Evolutionary conservation across 306 rosid species (phyloP).

Genomic region (Albizia julibrissin): DNA sequence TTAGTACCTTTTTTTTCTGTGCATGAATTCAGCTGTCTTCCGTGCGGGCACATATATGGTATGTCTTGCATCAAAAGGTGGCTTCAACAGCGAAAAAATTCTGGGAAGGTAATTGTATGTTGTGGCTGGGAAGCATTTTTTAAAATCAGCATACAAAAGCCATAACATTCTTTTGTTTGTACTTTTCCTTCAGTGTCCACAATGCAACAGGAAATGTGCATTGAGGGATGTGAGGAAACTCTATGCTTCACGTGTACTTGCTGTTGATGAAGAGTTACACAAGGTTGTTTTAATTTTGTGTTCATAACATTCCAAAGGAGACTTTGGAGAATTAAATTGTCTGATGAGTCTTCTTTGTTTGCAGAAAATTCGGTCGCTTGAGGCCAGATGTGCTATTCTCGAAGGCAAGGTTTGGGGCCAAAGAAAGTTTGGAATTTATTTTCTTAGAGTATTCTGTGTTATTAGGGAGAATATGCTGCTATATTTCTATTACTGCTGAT

Average conservation of each 20-base stretch:
- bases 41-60: conserved; percentile 90
- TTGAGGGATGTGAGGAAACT: conserved; percentile 79
- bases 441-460: not conserved
- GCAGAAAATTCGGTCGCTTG: conserved; percentile 71
- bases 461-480: conserved; percentile 22
- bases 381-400: conserved; percentile 67
- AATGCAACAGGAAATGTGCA: conserved; percentile 71
- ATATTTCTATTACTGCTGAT: conserved; percentile 18
- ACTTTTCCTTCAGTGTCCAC: conserved; percentile 65
- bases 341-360: conserved; percentile 27
- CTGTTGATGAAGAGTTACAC: conserved; percentile 68
- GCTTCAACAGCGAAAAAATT: conserved; percentile 58
- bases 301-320: not conserved
- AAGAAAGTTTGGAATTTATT: not conserved
- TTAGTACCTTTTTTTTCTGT: not conserved
- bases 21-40: conserved; percentile 73
- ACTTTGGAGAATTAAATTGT: conserved; percentile 16
- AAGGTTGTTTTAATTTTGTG: conserved; percentile 54
- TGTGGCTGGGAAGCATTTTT: not conserved
- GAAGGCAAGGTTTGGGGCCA: conserved; percentile 61
- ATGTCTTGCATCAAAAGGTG: conserved; percentile 82
- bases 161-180: conserved; percentile 17
- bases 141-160: not conserved
- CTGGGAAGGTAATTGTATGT: conserved; percentile 58
- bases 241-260: conserved; percentile 59